A percentile compares a stretch with the other conserved stretches of the same genome.
Conservation (phyloP, 73 alveolate species). For the Blepharisma japonicum region DNA sequence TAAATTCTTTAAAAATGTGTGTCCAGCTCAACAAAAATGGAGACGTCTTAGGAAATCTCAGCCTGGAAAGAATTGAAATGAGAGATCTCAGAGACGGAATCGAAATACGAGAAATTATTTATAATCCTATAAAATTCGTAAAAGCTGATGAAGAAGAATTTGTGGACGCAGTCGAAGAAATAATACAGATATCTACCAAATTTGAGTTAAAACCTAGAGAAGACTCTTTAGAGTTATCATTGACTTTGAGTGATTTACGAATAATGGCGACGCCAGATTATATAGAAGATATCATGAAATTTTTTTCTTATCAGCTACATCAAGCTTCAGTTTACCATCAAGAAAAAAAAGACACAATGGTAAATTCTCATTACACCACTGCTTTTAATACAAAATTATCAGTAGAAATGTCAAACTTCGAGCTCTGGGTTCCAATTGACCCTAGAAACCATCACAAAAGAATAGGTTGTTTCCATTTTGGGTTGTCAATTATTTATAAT, state of each 20-base stretch:
- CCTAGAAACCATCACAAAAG: background rate
- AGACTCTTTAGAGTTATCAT: background rate
- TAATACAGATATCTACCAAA: background rate
- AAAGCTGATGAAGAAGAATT: too few species aligned
- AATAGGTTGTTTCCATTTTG: background rate
- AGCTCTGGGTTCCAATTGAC: conserved; percentile 9
- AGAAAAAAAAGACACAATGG: background rate
- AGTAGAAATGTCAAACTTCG: background rate
- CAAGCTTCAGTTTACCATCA: background rate
- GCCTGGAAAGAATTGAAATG: background rate
- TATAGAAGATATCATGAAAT: background rate
- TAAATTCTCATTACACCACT: background rate
- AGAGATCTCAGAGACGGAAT: background rate
- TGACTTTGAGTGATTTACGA: background rate
- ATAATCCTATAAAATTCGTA: too few species aligned
- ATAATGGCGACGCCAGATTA: background rate
- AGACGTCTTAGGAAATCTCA: background rate
- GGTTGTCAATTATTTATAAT: background rate
- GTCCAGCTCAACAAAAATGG: background rate
- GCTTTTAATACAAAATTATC: conserved; percentile 7
- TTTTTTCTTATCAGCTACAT: background rate
- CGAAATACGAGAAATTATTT: too few species aligned
- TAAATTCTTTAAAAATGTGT: background rate
- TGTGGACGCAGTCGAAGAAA: too few species aligned
- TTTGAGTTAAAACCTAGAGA: background rate